Evolutionary conservation across 441 rosid species (phyloP), one percentile per base, ranked within the genome.

Genomic region (Pelargonium australe): DNA sequence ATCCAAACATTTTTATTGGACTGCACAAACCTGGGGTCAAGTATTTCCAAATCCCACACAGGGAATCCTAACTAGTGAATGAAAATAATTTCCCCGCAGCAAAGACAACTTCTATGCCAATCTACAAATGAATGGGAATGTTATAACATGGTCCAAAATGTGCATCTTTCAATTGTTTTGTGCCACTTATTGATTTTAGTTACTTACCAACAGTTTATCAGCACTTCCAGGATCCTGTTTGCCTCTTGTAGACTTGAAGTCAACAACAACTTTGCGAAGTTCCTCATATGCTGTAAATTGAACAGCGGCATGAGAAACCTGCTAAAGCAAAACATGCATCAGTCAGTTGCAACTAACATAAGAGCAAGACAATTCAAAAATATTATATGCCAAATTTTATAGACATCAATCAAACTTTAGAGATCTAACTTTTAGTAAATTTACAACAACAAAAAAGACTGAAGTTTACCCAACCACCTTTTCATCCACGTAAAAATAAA

Each of bases 221-320:
- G 84, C 53, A 47, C 73, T 58, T 69, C 73, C 75, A 13, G 74
- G 13, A 68, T 68, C 72, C 58, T 75, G 69, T 72, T 74, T 81
- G 75, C 74, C 82, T 75, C 70, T 76, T 76, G 79, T 85, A 13
- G 67, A 72, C 71, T 79, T 85, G 45, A 72, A 73, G 57, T 86
- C 87, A 69, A 88, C 75, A 78, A 80, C 34, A 73, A 80, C 63
- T 80, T 85, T 91, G 19, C 94, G 95, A 64, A 89, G 87, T 74
- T 94, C 99, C 82, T 94, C 97, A 71, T 94, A 91, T 28, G 83
- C 84, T 20, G 95, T 89, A 78, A 94, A 91, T 85, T 91, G 99
- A 81, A 91, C 78, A 63, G 94, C 97, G 69, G 92, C 95, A 73
- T 91, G 99, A 72, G 95, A 91, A 84, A 91, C 94, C 97, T 94